phyloP scores from a whole-genome alignment of 768 basidiomycete genomes.

The Xerocomus brunneocitrinus region DNA sequence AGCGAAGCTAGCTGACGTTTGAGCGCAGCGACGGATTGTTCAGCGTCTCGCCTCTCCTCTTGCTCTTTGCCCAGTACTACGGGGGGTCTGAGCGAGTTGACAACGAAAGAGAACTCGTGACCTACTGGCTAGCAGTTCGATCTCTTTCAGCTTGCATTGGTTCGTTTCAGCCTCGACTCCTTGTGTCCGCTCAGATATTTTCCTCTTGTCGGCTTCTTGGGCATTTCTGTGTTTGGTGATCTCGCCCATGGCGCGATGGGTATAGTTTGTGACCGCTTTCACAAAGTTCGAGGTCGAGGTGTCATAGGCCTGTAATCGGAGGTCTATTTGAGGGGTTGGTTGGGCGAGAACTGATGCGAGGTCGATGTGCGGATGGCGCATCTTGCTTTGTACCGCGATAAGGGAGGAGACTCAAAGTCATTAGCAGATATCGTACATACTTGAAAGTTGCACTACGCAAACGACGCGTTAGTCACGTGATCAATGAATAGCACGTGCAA shows the following conservation, averaged over 20 bases:
- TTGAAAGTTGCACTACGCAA: no score
- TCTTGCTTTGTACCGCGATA: background rate
- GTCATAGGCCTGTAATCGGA: slow-evolving; percentile 57
- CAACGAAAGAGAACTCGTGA: slow-evolving; percentile 1
- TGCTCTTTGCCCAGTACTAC: slow-evolving; percentile 65
- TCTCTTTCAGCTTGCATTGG: slow-evolving; percentile 72
- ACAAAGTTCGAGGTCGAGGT: slow-evolving; percentile 67
- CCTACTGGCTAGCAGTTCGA: slow-evolving; percentile 74
- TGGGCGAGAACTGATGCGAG: slow-evolving; percentile 53
- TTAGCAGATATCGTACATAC: no score
- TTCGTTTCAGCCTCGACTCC: slow-evolving; percentile 66
- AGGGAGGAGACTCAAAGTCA: no score
- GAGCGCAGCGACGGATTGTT: slow-evolving; percentile 53
- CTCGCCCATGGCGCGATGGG: slow-evolving; percentile 61
- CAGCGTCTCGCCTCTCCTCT: slow-evolving; percentile 68
- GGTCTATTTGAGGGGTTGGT: slow-evolving; percentile 58
- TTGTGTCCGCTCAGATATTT: slow-evolving; percentile 54
- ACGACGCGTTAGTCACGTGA: slow-evolving; percentile 25
- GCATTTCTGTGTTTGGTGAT: slow-evolving; percentile 63
- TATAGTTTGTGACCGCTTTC: slow-evolving; percentile 67
- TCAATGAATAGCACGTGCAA: slow-evolving; percentile 3
- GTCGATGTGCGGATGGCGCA: slow-evolving; percentile 51
- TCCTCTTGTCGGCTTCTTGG: slow-evolving; percentile 61
- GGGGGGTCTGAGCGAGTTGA: background rate
- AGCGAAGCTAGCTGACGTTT: slow-evolving; percentile 64